These are phyloP conservation scores for Rubroboletus pulcherrimus DNA, from an alignment of 768 basidiomycete species.

Conservation along the genomic window DNA sequence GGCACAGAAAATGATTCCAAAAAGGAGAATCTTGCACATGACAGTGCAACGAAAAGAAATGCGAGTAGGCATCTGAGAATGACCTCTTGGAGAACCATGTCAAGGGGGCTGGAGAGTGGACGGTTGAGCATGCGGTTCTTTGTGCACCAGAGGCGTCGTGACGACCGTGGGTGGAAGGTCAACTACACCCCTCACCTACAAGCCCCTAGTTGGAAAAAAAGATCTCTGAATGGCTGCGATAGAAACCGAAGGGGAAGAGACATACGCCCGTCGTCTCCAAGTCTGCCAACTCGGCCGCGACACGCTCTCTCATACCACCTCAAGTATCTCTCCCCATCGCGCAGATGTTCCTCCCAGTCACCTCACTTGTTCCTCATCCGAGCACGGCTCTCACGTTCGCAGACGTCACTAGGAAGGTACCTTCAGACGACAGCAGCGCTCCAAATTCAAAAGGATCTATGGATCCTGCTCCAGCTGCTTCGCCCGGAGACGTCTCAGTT, in stretches of 20 bases:
- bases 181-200: constrained; percentile 1
- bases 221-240: background rate
- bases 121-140: constrained; percentile 26
- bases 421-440: constrained; percentile 44
- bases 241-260: background rate
- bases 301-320: constrained; percentile 14
- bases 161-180: constrained; percentile 21
- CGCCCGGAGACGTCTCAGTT: background rate
- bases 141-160: constrained; percentile 35
- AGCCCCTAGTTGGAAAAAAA: background rate
- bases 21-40: too few relatives aligned
- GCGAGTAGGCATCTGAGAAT: too few relatives aligned
- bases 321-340: constrained; percentile 33
- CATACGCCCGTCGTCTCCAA: constrained; percentile 17
- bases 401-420: constrained; percentile 50
- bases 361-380: constrained; percentile 54
- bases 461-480: background rate
- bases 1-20: too few relatives aligned
- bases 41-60: too few relatives aligned
- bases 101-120: too few relatives aligned
- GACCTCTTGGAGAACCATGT: too few relatives aligned
- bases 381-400: constrained; percentile 57
- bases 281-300: constrained; percentile 29
- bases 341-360: constrained; percentile 47
- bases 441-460: constrained; percentile 43